Evolutionary conservation across 768 basidiomycete genomes (phyloP).

Genomic region (Clitopilus passeckerianus): DNA sequence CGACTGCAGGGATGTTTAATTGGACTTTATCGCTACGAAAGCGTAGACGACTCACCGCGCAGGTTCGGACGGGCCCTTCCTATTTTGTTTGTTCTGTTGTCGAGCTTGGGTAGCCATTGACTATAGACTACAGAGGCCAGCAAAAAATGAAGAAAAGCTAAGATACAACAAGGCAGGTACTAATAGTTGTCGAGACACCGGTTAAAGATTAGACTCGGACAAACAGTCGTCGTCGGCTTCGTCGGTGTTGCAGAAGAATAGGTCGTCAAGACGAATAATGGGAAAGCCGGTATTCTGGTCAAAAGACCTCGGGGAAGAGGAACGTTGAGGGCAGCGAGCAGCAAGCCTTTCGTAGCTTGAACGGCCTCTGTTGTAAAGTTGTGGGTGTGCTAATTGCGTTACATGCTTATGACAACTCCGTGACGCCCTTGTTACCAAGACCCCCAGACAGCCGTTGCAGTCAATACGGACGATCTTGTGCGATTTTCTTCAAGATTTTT

Average conservation of each 20-base stretch:
- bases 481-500: background rate
- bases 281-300: background rate
- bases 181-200: conserved; percentile 33
- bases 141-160: conserved; percentile 23
- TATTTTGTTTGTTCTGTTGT: conserved; percentile 51
- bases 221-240: conserved; percentile 20
- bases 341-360: background rate
- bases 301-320: background rate
- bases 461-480: background rate
- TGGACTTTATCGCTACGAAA: conserved; percentile 10
- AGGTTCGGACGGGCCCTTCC: conserved; percentile 59
- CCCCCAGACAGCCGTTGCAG: background rate
- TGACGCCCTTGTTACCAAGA: background rate
- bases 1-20: conserved; percentile 28
- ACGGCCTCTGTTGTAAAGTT: background rate
- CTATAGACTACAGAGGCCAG: conserved; percentile 5
- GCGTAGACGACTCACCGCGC: conserved; percentile 35
- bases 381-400: background rate
- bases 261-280: conserved; percentile 1
- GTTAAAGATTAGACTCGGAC: conserved; percentile 19
- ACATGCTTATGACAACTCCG: background rate
- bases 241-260: conserved; percentile 2
- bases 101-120: conserved; percentile 62
- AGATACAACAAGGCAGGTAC: conserved; percentile 19
- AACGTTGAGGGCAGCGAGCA: background rate